These are phyloP conservation scores for Kwoniella newhampshirensis DNA, from an alignment of 768 basidiomycete species.

Conservation along the genomic window DNA sequence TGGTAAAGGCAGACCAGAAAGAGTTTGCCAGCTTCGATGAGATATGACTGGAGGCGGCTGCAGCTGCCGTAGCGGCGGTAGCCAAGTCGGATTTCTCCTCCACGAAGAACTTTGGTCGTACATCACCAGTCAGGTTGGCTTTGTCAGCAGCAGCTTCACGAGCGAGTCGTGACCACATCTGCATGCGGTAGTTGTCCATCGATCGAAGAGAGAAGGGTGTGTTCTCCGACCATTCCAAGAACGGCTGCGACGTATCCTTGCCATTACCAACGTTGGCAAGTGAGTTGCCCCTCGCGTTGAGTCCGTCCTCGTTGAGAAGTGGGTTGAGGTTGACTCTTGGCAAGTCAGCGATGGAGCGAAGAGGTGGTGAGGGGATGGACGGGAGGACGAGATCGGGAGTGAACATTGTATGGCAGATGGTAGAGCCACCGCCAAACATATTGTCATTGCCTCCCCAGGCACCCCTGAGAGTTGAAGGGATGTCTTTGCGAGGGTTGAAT, in stretches of 20 bases:
- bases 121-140: conserved; percentile 33
- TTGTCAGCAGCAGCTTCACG: conserved; percentile 60
- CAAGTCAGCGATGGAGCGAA: conserved; percentile 42
- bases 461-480: conserved; percentile 51
- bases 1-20: conserved; percentile 48
- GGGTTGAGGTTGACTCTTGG: conserved; percentile 81
- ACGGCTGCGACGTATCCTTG: conserved; percentile 55
- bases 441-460: conserved; percentile 70
- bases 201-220: conserved; percentile 86
- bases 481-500: conserved; percentile 54
- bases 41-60: conserved; percentile 31
- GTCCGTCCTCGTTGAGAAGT: conserved; percentile 58
- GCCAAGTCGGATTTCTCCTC: conserved; percentile 23
- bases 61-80: conserved; percentile 14
- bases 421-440: conserved; percentile 60
- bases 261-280: conserved; percentile 53
- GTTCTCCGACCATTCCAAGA: conserved; percentile 74
- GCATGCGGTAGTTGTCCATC: conserved; percentile 83
- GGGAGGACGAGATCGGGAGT: conserved; percentile 66
- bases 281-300: conserved; percentile 18
- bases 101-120: conserved; percentile 50
- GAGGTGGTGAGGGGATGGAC: conserved; percentile 18
- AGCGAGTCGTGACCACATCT: conserved; percentile 88
- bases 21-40: conserved; percentile 43
- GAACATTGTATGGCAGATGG: conserved; percentile 79